A percentile compares a stretch with the other conserved stretches of the same genome.
phyloP scores from a whole-genome alignment of 2,329 filamentous ascomycete species.

The Paracamarosporium sp. region DNA sequence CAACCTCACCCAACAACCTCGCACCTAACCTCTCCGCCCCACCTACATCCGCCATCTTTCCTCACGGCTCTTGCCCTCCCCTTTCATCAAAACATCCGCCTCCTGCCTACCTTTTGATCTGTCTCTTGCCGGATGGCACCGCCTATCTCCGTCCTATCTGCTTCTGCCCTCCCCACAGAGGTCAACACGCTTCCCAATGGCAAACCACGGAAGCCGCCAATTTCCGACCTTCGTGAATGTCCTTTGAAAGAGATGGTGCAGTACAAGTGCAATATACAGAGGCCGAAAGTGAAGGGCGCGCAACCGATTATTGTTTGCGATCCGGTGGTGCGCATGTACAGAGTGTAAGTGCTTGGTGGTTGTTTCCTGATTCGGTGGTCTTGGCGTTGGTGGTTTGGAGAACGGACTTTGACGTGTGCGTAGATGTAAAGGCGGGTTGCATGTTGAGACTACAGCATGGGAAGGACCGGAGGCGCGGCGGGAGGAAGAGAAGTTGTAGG shows the following conservation, averaged over 20 bases:
- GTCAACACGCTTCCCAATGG: conserved; percentile 60
- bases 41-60: conserved; percentile 21
- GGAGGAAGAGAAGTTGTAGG: conserved; percentile 19
- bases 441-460: conserved; percentile 68
- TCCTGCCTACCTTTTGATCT: conserved; percentile 5
- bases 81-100: conserved; percentile 7
- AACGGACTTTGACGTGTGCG: neutral
- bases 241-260: conserved; percentile 66
- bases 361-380: conserved; percentile 9
- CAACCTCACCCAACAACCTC: conserved; percentile 55
- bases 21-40: conserved; percentile 58
- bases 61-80: neutral
- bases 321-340: conserved; percentile 65
- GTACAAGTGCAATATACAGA: conserved; percentile 65
- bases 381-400: conserved; percentile 21
- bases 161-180: conserved; percentile 57
- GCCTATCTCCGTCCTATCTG: conserved; percentile 60
- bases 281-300: conserved; percentile 40
- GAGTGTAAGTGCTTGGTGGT: conserved; percentile 55
- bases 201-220: conserved; percentile 60
- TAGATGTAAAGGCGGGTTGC: conserved; percentile 62
- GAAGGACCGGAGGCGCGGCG: conserved; percentile 53
- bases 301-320: conserved; percentile 58
- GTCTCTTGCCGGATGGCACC: conserved; percentile 59
- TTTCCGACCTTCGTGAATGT: conserved; percentile 60